These are phyloP conservation scores for Rhododendron ferrugineum DNA, from an alignment of 148 eudicot species.

Conservation along the genomic window DNA sequence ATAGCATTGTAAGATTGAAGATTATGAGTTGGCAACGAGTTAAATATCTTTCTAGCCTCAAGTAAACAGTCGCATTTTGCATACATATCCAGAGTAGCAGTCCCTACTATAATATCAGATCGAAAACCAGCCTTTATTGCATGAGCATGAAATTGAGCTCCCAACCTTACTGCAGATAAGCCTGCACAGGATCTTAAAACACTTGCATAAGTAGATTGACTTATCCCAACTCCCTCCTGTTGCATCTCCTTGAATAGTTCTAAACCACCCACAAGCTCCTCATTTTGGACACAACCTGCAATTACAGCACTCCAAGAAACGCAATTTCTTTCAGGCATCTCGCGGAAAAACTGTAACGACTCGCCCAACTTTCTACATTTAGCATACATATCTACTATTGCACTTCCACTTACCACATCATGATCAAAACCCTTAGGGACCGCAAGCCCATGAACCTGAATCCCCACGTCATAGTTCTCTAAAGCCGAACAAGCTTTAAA, in stretches of 20 bases:
- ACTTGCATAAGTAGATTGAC: conserved; percentile 91
- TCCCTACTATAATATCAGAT: conserved; percentile 62
- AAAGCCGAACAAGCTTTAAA: conserved; percentile 61
- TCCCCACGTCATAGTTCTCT: conserved; percentile 42
- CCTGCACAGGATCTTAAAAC: conserved; percentile 84
- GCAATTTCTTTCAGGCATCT: conserved; percentile 72
- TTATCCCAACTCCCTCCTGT: conserved; percentile 58
- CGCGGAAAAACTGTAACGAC: conserved; percentile 48
- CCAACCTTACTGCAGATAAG: conserved; percentile 43
- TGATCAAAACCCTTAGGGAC: conserved; percentile 48
- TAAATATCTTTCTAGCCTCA: conserved; percentile 65
- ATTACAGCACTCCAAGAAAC: conserved; percentile 91
- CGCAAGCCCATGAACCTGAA: conserved; percentile 70
- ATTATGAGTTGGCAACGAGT: conserved; percentile 41
- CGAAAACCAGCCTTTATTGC: conserved; percentile 63
- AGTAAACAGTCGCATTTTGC: conserved; percentile 57
- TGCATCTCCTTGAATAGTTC: conserved; percentile 81
- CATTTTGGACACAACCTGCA: conserved; percentile 76
- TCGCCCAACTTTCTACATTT: conserved; percentile 62
- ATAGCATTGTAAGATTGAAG: conserved; percentile 77
- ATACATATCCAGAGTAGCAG: conserved; percentile 92
- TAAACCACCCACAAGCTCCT: conserved; percentile 44
- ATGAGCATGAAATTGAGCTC: conserved; percentile 84
- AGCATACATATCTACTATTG: conserved; percentile 84
- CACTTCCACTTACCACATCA: conserved; percentile 81